Evolutionary conservation across 164 flowering plant species (phyloP), one percentile per base, ranked within the genome.

Genomic region (Buxus sempervirens): DNA sequence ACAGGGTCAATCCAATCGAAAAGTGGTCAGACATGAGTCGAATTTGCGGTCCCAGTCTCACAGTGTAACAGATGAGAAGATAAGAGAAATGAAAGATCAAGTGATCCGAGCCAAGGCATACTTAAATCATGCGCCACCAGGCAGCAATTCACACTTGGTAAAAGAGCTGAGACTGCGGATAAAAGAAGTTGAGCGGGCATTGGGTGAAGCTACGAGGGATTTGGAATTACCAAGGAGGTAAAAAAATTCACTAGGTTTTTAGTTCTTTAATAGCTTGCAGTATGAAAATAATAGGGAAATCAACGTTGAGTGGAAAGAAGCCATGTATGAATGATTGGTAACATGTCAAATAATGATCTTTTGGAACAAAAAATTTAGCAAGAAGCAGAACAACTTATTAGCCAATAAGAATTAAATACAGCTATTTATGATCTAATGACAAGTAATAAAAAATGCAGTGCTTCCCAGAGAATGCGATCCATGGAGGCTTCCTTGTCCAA

Each of bases 11-110:
- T 68, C 72, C 13, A 63, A 72, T 32, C 73, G 67, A 60, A 66
- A 54, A 57, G 38, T 58, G 49, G 72, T 53, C 20, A 51, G 67
- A 48, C 54, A 55, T 53, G 70, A 73, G 36, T 56, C 66, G 4
- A 72, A 64, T 51, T 38, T 64, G 21, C 78, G 20, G 24, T 42
- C 78, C 25, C 76, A 56, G 62, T 13, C 78, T 41, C 75, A 54
- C 55, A 78, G 76, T 62, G 65, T 28, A 20, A 59, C 79, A 64
- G 91, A 88, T 83, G 90, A 78, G 80, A 94, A 72, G 82, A 77
- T 95, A 56, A 89, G 78, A 74, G 82, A 82, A 79, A 88, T 93
- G 77, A 88, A 81, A 81, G 95, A 96, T 80, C 95, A 93, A 73
- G 45, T 96, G 45, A 73, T 92, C 57, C 79, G 91, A 80, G 98